A percentile compares a stretch with the other conserved stretches of the same genome.
Conservation (phyloP, 2,329 filamentous ascomycete genomes). For the Stagonosporopsis vannaccii region DNA sequence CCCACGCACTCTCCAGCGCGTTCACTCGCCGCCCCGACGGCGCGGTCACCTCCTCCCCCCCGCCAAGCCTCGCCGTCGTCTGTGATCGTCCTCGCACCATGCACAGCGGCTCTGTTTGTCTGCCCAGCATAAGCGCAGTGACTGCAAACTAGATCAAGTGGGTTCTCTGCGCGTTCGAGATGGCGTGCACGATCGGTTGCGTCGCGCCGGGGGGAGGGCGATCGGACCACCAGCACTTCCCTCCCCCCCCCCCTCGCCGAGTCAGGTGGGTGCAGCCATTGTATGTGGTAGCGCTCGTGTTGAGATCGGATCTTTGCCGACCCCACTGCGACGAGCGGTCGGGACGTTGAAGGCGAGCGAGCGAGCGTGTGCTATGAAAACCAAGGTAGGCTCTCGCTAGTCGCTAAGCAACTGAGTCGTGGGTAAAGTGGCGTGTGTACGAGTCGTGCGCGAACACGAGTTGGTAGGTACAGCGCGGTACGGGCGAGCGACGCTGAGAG, state of each 20-base stretch:
- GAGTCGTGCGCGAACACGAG: slow-evolving; percentile 9
- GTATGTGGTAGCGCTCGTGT: too few species aligned
- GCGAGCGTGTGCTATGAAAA: not conserved
- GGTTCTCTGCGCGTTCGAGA: not conserved
- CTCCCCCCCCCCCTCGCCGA: too few species aligned
- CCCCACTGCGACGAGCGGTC: slow-evolving; percentile 8
- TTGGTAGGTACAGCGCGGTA: not conserved
- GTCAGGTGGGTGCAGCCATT: not conserved
- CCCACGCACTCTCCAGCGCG: not conserved
- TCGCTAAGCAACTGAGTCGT: too few species aligned
- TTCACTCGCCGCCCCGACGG: not conserved
- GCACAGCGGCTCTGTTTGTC: not conserved
- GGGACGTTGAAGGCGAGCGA: slow-evolving; percentile 13
- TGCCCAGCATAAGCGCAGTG: not conserved
- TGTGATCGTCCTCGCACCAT: not conserved
- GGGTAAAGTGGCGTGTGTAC: not conserved
- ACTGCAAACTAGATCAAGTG: not conserved
- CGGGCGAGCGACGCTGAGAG: not conserved
- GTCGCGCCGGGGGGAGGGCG: not conserved
- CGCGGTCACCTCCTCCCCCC: not conserved
- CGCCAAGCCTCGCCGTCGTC: not conserved
- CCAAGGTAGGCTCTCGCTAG: too few species aligned
- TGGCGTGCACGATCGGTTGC: not conserved
- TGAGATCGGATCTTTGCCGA: slow-evolving; percentile 10
- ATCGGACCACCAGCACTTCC: not conserved